Base-by-base conservation (phyloP, 257 asterid species). In the Oldenlandia corymbosa region DNA sequence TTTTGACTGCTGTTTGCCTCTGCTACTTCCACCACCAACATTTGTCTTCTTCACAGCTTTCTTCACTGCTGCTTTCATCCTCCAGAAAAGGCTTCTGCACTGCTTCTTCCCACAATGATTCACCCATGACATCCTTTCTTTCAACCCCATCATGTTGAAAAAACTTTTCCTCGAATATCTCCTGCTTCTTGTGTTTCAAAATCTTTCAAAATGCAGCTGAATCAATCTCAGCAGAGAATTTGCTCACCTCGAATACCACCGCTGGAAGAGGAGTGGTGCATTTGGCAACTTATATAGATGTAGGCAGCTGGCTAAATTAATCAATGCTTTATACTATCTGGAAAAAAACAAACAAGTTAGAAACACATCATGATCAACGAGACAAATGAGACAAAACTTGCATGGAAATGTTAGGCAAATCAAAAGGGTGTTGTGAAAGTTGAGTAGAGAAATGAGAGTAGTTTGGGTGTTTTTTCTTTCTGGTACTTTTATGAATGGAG, bases 1-100 rank as follows among this genome's bases (percentile, higher is more conserved):
- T 50, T 68, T 86, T 17, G 67, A 52, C 7, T 68, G 77, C 46
- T 46, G 71, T 37, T 70, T 80, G 26, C 72, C 64, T 28, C 32
- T 62, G 77, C 67, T n/a, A 30, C 73, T 60, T 24, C 76, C 46
- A 41, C 60, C 48, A 12, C 39, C 39, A 9, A 4, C 39, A 34
- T 54, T 39, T 9, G 18, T 58, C n/a, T 47, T 71, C 64, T 55
- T 75, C 65, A 62, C 24, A 13, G 78, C 78, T 66, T 78, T 83
- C 78, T 77, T 80, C 36, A 77, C 43, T 14, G 83, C 87, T 57
- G 82, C 80, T 72, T 71, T 85, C 62, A 78, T 65, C 70, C 80
- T 81, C 80, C 85, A 53, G 36, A 76, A 34, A 10, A 85, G 21
- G 63, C 76, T 73, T 32, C 73, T 80, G 76, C 82, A 67, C 48